Conservation (phyloP, 805 yeast species). For the Starmerella bombi region DNA sequence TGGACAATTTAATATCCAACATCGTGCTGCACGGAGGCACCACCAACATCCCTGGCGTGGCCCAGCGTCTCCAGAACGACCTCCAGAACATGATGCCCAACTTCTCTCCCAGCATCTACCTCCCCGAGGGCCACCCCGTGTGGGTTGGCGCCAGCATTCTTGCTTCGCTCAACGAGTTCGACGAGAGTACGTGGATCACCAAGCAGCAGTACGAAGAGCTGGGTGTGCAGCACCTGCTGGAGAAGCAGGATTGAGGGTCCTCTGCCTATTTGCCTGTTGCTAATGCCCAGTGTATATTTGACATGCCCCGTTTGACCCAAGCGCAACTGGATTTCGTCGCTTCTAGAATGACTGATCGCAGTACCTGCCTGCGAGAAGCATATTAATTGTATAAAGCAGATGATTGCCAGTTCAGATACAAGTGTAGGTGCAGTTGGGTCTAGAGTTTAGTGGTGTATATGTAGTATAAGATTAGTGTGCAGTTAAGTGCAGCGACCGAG, state of each 20-base stretch:
- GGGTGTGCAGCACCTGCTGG: constrained; percentile 60
- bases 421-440: too few relatives aligned
- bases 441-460: too few relatives aligned
- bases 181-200: constrained; percentile 80
- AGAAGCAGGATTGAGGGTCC: constrained; percentile 13
- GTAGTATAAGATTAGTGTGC: too few relatives aligned
- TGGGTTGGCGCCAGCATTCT: constrained; percentile 91
- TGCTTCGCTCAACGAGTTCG: constrained; percentile 80
- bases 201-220: constrained; percentile 77
- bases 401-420: too few relatives aligned
- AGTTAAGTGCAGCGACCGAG: too few relatives aligned
- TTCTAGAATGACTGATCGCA: neutral
- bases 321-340: too few relatives aligned
- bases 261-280: too few relatives aligned
- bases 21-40: constrained; percentile 78
- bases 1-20: constrained; percentile 76
- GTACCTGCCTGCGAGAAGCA: neutral
- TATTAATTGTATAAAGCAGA: too few relatives aligned
- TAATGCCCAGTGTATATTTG: too few relatives aligned
- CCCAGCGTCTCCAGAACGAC: constrained; percentile 62
- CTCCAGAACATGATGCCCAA: constrained; percentile 62
- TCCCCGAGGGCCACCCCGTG: constrained; percentile 62
- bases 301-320: too few relatives aligned
- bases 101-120: constrained; percentile 29
- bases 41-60: constrained; percentile 65